phyloP scores from a whole-genome alignment of 495 filamentous ascomycete genomes.

The Podospora pseudocomata region DNA sequence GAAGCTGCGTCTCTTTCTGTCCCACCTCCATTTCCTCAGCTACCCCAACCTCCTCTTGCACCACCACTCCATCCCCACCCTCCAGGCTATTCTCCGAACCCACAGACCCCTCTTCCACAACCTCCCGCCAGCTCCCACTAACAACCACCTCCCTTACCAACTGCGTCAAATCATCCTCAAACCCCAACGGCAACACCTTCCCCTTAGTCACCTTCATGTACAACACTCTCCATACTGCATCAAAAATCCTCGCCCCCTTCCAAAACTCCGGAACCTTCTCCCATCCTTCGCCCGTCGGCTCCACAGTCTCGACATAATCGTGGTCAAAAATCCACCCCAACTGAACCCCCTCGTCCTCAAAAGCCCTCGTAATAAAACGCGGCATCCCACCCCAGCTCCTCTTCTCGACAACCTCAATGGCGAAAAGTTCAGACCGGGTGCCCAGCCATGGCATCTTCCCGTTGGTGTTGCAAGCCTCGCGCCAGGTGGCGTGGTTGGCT shows the following conservation, averaged over 20 bases:
- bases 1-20: not conserved
- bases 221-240: not conserved
- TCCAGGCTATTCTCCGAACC: not conserved
- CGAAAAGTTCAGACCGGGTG: not conserved
- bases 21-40: not conserved
- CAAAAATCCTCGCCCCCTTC: not conserved
- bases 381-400: not conserved
- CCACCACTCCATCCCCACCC: too few species aligned
- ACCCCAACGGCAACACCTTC: not conserved
- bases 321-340: not conserved
- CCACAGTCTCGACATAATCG: not conserved
- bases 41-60: too few species aligned
- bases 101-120: not conserved
- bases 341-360: not conserved
- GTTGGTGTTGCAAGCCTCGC: not conserved
- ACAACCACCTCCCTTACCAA: not conserved
- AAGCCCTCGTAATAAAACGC: not conserved
- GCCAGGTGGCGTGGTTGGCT: not conserved
- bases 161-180: not conserved
- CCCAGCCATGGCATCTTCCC: not conserved
- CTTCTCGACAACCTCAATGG: not conserved
- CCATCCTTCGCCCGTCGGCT: not conserved
- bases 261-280: not conserved
- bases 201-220: not conserved
- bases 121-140: not conserved